Evolutionary conservation across 140 eudicot genomes (phyloP).

Genomic region (Senecio squalidus): DNA sequence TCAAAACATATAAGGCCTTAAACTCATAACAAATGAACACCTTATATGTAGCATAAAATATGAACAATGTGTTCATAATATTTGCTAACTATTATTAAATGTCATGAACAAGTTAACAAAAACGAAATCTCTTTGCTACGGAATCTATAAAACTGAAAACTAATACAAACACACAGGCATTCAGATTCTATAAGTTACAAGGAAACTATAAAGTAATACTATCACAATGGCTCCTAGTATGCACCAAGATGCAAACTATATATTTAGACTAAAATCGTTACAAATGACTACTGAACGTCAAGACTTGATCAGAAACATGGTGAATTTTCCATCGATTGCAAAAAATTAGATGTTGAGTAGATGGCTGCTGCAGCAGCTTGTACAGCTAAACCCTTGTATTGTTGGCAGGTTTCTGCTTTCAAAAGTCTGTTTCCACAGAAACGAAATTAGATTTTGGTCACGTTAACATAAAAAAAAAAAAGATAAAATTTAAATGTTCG

Average conservation of each 20-base stretch:
- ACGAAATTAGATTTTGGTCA: conserved; percentile 3
- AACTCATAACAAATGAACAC: neutral
- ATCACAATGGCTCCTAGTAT: conserved; percentile 17
- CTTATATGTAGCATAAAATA: neutral
- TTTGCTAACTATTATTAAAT: conserved; percentile 17
- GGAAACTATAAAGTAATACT: conserved; percentile 7
- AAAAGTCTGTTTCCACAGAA: conserved; percentile 29
- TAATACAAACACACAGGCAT: conserved; percentile 9
- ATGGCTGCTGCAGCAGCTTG: conserved; percentile 93
- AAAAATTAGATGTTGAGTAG: conserved; percentile 71
- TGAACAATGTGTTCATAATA: neutral
- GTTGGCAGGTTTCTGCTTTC: conserved; percentile 28
- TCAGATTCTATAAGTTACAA: conserved; percentile 15
- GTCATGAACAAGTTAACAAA: conserved; percentile 22
- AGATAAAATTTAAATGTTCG: neutral
- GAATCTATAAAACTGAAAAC: neutral
- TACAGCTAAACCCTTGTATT: conserved; percentile 50
- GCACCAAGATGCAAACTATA: conserved; percentile 27
- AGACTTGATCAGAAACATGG: conserved; percentile 39
- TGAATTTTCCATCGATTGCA: conserved; percentile 53
- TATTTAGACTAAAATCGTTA: conserved; percentile 21
- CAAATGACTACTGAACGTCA: conserved; percentile 6
- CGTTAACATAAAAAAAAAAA: neutral
- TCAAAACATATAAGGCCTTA: neutral
- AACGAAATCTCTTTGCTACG: conserved; percentile 9